Conservation (phyloP, 2,329 filamentous ascomycete species). For the Diaporthe vexans region DNA sequence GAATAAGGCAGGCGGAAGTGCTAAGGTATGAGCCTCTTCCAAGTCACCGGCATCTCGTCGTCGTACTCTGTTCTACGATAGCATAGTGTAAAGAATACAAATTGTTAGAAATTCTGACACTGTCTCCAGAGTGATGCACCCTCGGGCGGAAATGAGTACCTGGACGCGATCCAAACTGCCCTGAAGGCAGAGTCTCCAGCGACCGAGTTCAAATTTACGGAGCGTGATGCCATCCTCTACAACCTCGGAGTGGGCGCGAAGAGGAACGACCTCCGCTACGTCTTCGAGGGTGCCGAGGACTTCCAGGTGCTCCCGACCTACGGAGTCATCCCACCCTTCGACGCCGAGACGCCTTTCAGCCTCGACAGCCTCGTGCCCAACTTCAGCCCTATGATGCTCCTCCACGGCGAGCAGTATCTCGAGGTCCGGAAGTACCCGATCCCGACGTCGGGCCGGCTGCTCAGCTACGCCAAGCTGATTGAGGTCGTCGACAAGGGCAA, state of each 20-base stretch:
- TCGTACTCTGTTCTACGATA: conserved; percentile 31
- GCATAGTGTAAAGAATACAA: conserved; percentile 46
- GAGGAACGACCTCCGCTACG: conserved; percentile 85
- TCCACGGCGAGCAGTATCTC: conserved; percentile 98
- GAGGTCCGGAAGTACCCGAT: conserved; percentile 94
- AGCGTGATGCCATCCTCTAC: conserved; percentile 93
- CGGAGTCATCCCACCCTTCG: conserved; percentile 95
- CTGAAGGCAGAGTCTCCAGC: conserved; percentile 78
- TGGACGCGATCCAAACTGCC: conserved; percentile 82
- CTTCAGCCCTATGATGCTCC: conserved; percentile 98
- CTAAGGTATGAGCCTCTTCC: conserved; percentile 68
- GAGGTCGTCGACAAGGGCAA: conserved; percentile 97
- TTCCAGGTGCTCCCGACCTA: conserved; percentile 97
- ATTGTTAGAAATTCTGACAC: conserved; percentile 33
- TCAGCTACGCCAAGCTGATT: conserved; percentile 84
- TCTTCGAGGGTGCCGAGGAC: conserved; percentile 91
- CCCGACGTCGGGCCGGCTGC: conserved; percentile 83
- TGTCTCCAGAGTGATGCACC: conserved; percentile 45
- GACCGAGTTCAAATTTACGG: conserved; percentile 85
- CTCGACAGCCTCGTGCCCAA: conserved; percentile 90
- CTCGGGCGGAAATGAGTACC: conserved; percentile 71
- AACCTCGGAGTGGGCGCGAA: conserved; percentile 95
- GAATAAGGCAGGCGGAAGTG: conserved; percentile 74
- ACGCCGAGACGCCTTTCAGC: conserved; percentile 83
- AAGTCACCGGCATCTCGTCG: conserved; percentile 44